Evolutionary conservation across 331 rosid species (phyloP).

Genomic region (Malus hybrid): DNA sequence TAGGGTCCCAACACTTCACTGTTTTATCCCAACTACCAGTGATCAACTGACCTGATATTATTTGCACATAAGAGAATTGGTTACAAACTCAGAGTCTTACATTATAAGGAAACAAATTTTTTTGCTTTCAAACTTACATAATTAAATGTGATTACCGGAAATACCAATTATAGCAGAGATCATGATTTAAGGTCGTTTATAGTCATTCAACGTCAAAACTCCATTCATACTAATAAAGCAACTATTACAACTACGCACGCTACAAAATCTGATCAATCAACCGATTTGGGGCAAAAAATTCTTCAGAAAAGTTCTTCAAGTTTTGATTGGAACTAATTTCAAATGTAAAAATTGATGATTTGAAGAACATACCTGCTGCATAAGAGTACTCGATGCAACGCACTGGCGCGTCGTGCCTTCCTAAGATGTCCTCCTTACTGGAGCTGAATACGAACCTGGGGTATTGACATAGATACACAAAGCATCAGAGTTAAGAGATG

Average conservation of each 20-base stretch:
- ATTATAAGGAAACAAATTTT: not conserved
- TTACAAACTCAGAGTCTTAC: not conserved
- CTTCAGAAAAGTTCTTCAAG: not conserved
- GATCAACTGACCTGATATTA: slow-evolving; percentile 73
- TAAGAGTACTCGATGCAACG: slow-evolving; percentile 56
- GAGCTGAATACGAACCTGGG: slow-evolving; percentile 44
- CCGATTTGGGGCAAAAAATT: not conserved
- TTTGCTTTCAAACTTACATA: not conserved
- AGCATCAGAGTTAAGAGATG: not conserved
- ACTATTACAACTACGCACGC: not conserved
- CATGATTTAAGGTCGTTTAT: not conserved
- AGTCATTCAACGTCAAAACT: not conserved
- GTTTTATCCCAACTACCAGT: slow-evolving; percentile 99
- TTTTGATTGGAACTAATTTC: not conserved
- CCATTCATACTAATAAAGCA: not conserved
- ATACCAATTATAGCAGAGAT: not conserved
- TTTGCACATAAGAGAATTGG: not conserved
- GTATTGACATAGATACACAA: not conserved
- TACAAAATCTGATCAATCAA: not conserved
- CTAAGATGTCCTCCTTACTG: slow-evolving; percentile 51
- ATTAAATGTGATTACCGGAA: not conserved
- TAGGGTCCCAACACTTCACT: slow-evolving; percentile 97
- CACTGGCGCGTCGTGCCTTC: slow-evolving; percentile 54
- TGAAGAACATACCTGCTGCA: slow-evolving; percentile 34
- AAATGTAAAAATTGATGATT: not conserved